A percentile compares a stretch with the other conserved stretches of the same genome.
phyloP scores from a whole-genome alignment of 176 grass and related monocot species.

The Olyra latifolia region DNA sequence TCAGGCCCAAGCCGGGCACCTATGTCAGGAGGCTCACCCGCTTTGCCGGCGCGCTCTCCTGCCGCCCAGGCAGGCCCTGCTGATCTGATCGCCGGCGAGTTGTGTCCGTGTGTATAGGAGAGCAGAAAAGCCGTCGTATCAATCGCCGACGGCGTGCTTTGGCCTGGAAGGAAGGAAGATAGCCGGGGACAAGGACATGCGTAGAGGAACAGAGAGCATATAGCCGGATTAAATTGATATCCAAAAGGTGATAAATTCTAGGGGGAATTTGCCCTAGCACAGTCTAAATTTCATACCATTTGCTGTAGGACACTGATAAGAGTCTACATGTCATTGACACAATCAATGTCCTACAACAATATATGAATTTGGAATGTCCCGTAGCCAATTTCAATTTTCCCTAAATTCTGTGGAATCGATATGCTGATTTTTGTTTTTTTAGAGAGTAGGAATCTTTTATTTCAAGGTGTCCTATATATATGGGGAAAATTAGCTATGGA shows the following conservation, averaged over 20 bases:
- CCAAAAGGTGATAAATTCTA: no score
- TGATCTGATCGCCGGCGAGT: constrained; percentile 28
- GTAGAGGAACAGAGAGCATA: neutral
- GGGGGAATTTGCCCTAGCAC: no score
- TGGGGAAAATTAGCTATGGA: no score
- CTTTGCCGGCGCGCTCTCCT: constrained; percentile 50
- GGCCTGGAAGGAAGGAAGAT: neutral
- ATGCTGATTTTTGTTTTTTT: neutral
- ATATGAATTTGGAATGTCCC: no score
- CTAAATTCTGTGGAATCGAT: neutral
- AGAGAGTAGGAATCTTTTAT: neutral
- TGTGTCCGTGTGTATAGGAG: neutral
- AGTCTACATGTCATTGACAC: no score
- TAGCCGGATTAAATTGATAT: neutral
- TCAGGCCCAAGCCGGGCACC: constrained; percentile 73
- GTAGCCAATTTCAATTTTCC: no score
- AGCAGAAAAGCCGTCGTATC: neutral
- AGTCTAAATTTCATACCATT: no score
- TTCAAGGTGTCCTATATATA: neutral
- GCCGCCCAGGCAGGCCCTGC: constrained; percentile 34
- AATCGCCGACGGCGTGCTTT: no score
- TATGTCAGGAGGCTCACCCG: constrained; percentile 67
- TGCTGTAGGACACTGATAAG: no score
- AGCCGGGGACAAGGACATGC: neutral
- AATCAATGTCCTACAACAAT: no score